phyloP scores from a whole-genome alignment of 2,329 filamentous ascomycete genomes.

The Cucurbitaria berberidis region DNA sequence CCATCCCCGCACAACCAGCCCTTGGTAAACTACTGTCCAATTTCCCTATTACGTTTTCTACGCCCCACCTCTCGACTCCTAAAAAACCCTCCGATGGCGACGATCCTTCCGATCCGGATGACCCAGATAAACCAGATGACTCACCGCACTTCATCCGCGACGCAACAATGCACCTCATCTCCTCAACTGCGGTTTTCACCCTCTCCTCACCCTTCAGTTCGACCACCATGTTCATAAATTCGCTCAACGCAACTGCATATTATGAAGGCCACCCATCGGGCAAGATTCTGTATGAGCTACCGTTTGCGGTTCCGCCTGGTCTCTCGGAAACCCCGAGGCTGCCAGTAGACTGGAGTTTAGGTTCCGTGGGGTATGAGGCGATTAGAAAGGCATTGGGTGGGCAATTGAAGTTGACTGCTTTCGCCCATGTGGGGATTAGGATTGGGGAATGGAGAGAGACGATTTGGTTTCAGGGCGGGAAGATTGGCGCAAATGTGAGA shows the following conservation, averaged over 20 bases:
- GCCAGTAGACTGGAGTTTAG: slow-evolving; percentile 80
- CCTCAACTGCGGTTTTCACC: slow-evolving; percentile 84
- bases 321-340: slow-evolving; percentile 73
- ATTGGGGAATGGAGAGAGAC: slow-evolving; percentile 75
- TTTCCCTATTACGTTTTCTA: slow-evolving; percentile 72
- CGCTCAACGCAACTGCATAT: slow-evolving; percentile 81
- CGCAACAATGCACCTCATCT: slow-evolving; percentile 83
- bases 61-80: slow-evolving; percentile 67
- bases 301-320: slow-evolving; percentile 80
- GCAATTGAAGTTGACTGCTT: slow-evolving; percentile 76
- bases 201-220: slow-evolving; percentile 77
- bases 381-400: slow-evolving; percentile 82
- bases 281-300: slow-evolving; percentile 73
- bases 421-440: slow-evolving; percentile 75
- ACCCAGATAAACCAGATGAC: slow-evolving; percentile 49
- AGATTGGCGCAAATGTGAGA: slow-evolving; percentile 56
- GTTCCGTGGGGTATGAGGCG: slow-evolving; percentile 81
- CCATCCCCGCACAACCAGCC: slow-evolving; percentile 74
- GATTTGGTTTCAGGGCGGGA: slow-evolving; percentile 58
- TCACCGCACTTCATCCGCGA: slow-evolving; percentile 77
- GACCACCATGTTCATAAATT: slow-evolving; percentile 77
- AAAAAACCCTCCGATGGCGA: slow-evolving; percentile 57
- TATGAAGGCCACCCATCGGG: slow-evolving; percentile 84
- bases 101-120: slow-evolving; percentile 37
- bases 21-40: slow-evolving; percentile 75